Evolutionary conservation across 2,329 filamentous ascomycete genomes (phyloP).

Genomic region (Trichoderma pleuroti): DNA sequence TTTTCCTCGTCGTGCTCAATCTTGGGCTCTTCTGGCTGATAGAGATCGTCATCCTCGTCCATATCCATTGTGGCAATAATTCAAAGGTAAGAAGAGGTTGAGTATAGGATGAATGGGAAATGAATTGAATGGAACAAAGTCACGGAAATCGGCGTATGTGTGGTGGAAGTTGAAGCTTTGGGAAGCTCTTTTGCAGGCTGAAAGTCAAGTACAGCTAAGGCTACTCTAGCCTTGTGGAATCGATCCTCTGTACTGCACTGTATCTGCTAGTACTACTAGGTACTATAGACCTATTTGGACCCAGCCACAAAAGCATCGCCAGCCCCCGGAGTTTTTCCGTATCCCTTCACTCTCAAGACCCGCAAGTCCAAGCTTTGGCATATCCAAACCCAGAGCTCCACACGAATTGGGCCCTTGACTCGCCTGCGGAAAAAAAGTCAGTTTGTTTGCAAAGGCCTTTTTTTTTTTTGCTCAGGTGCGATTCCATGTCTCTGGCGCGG

Average conservation of each 20-base stretch:
- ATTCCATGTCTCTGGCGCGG: slow-evolving; percentile 48
- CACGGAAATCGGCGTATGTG: background rate
- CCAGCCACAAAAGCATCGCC: background rate
- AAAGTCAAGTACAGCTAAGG: background rate
- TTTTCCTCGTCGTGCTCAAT: slow-evolving; percentile 32
- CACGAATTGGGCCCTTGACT: slow-evolving; percentile 18
- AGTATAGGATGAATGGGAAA: background rate
- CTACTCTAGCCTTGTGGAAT: slow-evolving; percentile 3
- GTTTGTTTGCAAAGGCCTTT: slow-evolving; percentile 7
- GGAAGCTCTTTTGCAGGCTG: slow-evolving; percentile 3
- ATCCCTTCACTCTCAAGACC: slow-evolving; percentile 14
- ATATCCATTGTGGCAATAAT: slow-evolving; percentile 51
- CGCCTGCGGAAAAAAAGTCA: slow-evolving; percentile 14
- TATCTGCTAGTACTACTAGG: no score
- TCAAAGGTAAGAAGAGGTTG: background rate
- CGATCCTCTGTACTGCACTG: background rate
- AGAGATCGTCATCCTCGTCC: slow-evolving; percentile 66
- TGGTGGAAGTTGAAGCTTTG: slow-evolving; percentile 8
- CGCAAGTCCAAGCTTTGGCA: background rate
- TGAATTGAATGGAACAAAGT: background rate
- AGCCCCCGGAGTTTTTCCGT: slow-evolving; percentile 14
- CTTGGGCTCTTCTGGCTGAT: slow-evolving; percentile 56
- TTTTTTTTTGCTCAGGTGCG: slow-evolving; percentile 22
- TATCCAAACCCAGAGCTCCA: slow-evolving; percentile 16
- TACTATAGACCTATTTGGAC: background rate